These are phyloP conservation scores for Pachyrhizus erosus DNA, from an alignment of 306 rosid species.

Conservation along the genomic window DNA sequence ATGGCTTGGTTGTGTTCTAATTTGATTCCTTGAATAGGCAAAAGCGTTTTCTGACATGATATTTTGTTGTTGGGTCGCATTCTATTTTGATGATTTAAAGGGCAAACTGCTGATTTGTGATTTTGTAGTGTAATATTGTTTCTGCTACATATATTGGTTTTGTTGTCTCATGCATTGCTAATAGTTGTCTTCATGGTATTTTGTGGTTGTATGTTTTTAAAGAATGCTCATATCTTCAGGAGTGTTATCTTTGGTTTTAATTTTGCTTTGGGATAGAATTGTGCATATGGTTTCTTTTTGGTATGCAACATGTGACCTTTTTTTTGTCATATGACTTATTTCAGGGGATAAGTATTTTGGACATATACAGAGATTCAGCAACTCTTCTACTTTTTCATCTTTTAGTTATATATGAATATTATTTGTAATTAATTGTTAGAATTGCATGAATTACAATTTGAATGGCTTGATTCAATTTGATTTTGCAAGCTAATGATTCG, in stretches of 20 bases:
- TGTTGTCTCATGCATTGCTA: not conserved
- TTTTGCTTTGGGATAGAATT: not conserved
- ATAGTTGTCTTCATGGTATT: not conserved
- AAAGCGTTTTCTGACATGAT: not conserved
- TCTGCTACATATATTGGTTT: conserved; percentile 9
- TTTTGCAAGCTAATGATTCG: not conserved
- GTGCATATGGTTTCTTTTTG: not conserved
- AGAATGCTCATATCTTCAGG: conserved; percentile 12
- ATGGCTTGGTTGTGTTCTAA: not conserved
- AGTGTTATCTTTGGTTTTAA: not conserved
- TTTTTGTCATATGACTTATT: too few species aligned
- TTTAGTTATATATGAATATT: not conserved
- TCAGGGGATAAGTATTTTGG: not conserved
- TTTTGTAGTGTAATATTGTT: conserved; percentile 13
- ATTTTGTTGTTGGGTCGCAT: not conserved
- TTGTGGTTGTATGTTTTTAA: conserved; percentile 19
- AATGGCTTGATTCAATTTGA: not conserved
- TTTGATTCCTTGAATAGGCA: not conserved
- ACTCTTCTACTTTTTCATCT: not conserved
- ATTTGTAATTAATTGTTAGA: not conserved
- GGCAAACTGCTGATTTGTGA: conserved; percentile 19
- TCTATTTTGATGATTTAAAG: conserved; percentile 12
- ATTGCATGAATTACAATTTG: not conserved
- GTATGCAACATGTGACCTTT: not conserved
- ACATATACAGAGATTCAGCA: not conserved